Evolutionary conservation across 805 yeast genomes (phyloP), one percentile per base, ranked within the genome.

Genomic region (Saccharomyces cerevisiae): DNA sequence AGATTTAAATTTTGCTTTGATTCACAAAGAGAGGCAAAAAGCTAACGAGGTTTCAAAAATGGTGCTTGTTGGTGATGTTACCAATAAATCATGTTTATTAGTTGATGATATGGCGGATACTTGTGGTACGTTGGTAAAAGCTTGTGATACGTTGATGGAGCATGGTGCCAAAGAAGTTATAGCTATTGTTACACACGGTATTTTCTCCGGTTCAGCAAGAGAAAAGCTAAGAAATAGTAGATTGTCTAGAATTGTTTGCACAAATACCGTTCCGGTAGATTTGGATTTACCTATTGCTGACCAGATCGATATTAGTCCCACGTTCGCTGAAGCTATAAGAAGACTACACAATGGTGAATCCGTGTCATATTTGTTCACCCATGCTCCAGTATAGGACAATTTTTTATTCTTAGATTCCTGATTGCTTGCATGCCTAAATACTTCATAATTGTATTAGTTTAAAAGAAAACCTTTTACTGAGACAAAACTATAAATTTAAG

Each of bases 41-140:
- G 97, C 98, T 49, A 92, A 92, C 68, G 98, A 92, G 73, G 96
- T 92, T 10, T 84, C 94, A 17, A 79, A 87, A 62, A 92, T 92
- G 99, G 96, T 92, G 26, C 77, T 92, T 32, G 98, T 92, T 47
- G 99, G 99, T 59, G 97, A 91, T 70, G 99, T 92, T 43, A 74
- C 82, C 2, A 82, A 83, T 56, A 89, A 88, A 70, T 80, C 84
- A 5, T 91, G 97, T 72, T 77, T 94, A 27, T 75, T 92, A 58
- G 88, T 92, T 36, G 99, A 92, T 70, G 99, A 92, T 69, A 94
- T 92, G 95, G 98, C 98, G 41, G 99, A 92, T 67, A 92, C 99
- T 6, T 92, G 98, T 73, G 98, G 99, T 47, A 92, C 99, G 2
- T 76, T 92, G 60, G 94, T 89, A 59, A 92, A 92, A 71, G 98